Base-by-base conservation (phyloP, 169 alveolate genomes). In the Plasmodium yoelii region DNA sequence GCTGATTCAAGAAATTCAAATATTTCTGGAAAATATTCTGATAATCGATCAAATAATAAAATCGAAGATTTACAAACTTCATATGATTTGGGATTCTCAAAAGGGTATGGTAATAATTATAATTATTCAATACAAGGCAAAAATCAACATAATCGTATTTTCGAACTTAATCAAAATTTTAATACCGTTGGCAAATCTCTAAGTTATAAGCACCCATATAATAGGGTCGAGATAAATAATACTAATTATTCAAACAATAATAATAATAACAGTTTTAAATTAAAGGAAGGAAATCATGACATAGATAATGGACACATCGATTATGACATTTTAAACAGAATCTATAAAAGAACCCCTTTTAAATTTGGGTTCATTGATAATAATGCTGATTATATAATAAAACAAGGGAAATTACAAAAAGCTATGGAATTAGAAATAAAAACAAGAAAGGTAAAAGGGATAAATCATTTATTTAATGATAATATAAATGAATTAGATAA, bases 381-480 rank as follows among this genome's bases (percentile, higher is more conserved):
- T 8, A 73, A 47, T 47, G 91, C 91, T 6, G 91, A 86, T 28
- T 86, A 86, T 61, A 86, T 86, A 8, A 63, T 86, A 1, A 86
- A 86, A 49, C 91, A 86, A 19, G 91, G 91, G 9, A 86, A 59
- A 18, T 57, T 86, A 15, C 91, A 86, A 51, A 24, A 65, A 12
- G 91, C 86, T 19, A 86, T 86, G 87, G 91, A 86, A 65, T 53
- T 70, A 56, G 91, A 86, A 69, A 86, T 86, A 12, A 86, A 86
- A 19, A 71, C 91, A 7, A 86, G 91, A 70, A 86, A 86, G 10
- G 22, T 71, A 15, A 86, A 86, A 19, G 91, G 91, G 5, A 70
- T 86, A 42, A 86, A 86, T 28, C 91, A 86, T 63, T 56, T 86
- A 39, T 86, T 86, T 42, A 63, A 86, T 39, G 82, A 67, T 7